phyloP scores from a whole-genome alignment of 2,329 filamentous ascomycete species.

The Juglanconis juglandina region DNA sequence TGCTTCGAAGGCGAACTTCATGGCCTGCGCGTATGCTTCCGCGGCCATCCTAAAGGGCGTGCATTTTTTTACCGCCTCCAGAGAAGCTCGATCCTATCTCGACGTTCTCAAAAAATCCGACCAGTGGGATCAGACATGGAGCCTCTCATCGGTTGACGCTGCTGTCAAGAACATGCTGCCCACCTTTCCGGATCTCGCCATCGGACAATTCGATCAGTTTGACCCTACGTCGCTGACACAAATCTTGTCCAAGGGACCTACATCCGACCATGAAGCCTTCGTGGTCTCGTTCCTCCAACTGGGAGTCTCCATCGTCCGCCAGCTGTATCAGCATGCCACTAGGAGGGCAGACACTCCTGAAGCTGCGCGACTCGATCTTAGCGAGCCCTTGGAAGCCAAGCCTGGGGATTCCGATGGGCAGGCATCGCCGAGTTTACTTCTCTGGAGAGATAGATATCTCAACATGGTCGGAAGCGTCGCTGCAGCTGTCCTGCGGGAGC shows the following conservation, averaged over 20 bases:
- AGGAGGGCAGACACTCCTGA: background rate
- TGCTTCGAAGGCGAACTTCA: background rate
- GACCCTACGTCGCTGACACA: constrained; percentile 8
- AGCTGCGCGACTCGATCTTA: background rate
- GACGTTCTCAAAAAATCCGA: background rate
- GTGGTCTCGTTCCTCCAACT: constrained; percentile 5
- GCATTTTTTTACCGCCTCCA: constrained; percentile 1
- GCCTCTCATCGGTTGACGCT: background rate
- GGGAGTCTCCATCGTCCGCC: constrained; percentile 9
- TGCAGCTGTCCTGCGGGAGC: constrained; percentile 8
- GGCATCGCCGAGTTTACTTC: background rate
- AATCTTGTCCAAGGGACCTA: background rate
- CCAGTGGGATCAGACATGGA: background rate
- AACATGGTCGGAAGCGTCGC: constrained; percentile 8
- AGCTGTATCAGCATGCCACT: constrained; percentile 14
- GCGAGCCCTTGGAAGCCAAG: background rate
- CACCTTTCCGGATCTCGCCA: constrained; percentile 7
- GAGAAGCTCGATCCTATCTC: background rate
- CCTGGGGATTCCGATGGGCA: background rate
- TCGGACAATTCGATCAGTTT: constrained; percentile 1
- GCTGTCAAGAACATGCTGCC: constrained; percentile 7
- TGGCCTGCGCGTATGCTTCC: constrained; percentile 4
- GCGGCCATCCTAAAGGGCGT: constrained; percentile 10
- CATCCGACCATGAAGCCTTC: background rate
- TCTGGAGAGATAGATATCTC: constrained; percentile 11